These are phyloP conservation scores for Floccularia luteovirens DNA, from an alignment of 768 basidiomycete genomes.

Conservation along the genomic window DNA sequence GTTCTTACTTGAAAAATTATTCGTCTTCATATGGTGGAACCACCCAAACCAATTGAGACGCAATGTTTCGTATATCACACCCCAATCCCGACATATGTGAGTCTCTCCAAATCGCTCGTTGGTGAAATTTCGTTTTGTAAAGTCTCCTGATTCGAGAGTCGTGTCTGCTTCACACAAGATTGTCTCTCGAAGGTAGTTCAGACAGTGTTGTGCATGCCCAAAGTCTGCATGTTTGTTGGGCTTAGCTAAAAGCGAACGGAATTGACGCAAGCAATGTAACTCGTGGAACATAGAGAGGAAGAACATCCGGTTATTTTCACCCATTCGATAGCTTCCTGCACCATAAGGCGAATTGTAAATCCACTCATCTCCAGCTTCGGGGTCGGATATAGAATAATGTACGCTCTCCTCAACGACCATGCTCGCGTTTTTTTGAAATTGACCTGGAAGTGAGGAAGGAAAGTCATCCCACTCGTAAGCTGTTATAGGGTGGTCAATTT, in stretches of 20 bases:
- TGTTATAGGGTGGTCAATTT: too few species aligned
- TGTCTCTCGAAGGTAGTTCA: slow-evolving; percentile 40
- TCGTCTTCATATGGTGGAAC: too few species aligned
- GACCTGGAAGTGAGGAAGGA: slow-evolving; percentile 18
- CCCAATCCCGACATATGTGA: slow-evolving; percentile 36
- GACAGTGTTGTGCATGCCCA: slow-evolving; percentile 32
- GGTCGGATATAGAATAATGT: slow-evolving; percentile 15
- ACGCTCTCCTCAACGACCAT: slow-evolving; percentile 19
- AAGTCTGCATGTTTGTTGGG: slow-evolving; percentile 15
- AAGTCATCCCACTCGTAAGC: slow-evolving; percentile 19
- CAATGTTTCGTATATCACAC: slow-evolving; percentile 22
- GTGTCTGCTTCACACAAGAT: slow-evolving; percentile 38
- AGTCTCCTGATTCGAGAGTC: slow-evolving; percentile 39
- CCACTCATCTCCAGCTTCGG: slow-evolving; percentile 20
- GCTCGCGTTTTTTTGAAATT: slow-evolving; percentile 13
- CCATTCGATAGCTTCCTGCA: slow-evolving; percentile 17
- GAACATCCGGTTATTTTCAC: slow-evolving; percentile 21
- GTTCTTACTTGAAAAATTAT: too few species aligned
- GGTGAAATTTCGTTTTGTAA: slow-evolving; percentile 24
- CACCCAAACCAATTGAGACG: slow-evolving; percentile 26
- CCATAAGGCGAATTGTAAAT: slow-evolving; percentile 19
- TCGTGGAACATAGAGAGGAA: slow-evolving; percentile 37
- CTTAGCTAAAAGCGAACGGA: slow-evolving; percentile 16
- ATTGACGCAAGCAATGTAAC: slow-evolving; percentile 33
- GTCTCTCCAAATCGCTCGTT: slow-evolving; percentile 25